A percentile compares a stretch with the other conserved stretches of the same genome.
Evolutionary conservation across 352 stramenopile species (phyloP).

Genomic region (Pythium brachiatum): DNA sequence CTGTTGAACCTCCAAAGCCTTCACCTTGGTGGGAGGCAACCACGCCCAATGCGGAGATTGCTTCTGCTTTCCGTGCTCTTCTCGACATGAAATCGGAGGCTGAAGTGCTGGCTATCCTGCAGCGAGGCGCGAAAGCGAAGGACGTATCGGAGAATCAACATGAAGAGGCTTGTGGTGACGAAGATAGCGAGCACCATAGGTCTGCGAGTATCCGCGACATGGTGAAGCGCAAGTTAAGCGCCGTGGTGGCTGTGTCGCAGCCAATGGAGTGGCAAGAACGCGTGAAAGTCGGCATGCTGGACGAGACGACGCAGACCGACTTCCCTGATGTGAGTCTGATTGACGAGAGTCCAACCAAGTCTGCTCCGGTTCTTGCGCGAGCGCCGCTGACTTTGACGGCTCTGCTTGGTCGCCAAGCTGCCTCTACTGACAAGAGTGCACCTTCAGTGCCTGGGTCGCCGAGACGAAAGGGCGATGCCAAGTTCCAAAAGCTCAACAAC

Average conservation of each 20-base stretch:
- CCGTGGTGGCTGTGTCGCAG: slow-evolving; percentile 49
- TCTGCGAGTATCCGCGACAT: slow-evolving; percentile 7
- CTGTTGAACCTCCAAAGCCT: neutral
- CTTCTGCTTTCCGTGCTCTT: slow-evolving; percentile 38
- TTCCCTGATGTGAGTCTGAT: neutral
- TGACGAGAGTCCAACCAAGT: slow-evolving; percentile 23
- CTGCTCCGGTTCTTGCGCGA: neutral
- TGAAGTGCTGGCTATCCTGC: slow-evolving; percentile 42
- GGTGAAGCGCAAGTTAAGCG: slow-evolving; percentile 45
- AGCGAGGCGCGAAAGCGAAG: neutral
- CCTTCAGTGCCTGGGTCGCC: slow-evolving; percentile 3
- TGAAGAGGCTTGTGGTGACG: neutral
- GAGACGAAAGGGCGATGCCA: slow-evolving; percentile 45
- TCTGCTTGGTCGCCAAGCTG: slow-evolving; percentile 34
- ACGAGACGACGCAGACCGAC: slow-evolving; percentile 52
- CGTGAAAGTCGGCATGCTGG: slow-evolving; percentile 44
- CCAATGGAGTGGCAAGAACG: slow-evolving; percentile 67
- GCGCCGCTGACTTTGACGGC: slow-evolving; percentile 48
- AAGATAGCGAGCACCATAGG: neutral
- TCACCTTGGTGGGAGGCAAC: slow-evolving; percentile 19
- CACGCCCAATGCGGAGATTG: slow-evolving; percentile 22
- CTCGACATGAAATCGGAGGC: slow-evolving; percentile 36
- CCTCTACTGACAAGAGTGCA: neutral
- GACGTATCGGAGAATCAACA: neutral
- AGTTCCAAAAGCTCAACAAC: slow-evolving; percentile 77